Percentiles rank a stretch among this genome's conserved stretches.
Conservation (phyloP, 2,329 filamentous ascomycete species). For the Xylariaceae sp. region DNA sequence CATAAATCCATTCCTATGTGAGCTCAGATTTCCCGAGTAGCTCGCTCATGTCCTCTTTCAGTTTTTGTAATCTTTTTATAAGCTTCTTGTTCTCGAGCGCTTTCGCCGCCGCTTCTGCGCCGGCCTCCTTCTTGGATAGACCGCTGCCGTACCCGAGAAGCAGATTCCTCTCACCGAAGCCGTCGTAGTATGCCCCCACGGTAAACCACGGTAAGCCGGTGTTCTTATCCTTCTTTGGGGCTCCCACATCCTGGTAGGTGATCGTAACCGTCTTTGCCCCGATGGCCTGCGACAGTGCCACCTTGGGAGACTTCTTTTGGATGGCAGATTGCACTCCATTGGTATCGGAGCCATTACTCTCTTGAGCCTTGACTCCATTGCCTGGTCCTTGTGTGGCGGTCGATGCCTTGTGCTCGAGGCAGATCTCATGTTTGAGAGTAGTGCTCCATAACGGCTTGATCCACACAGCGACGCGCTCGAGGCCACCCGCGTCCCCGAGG, state of each 20-base stretch:
- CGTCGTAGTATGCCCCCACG: constrained; percentile 60
- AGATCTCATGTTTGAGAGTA: constrained; percentile 53
- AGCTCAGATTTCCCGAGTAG: neutral
- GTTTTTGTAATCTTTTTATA: constrained; percentile 44
- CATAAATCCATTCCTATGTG: too few species aligned
- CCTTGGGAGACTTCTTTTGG: constrained; percentile 40
- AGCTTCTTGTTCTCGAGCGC: constrained; percentile 63
- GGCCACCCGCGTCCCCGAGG: constrained; percentile 60
- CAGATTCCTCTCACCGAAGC: constrained; percentile 61
- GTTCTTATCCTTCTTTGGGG: constrained; percentile 49
- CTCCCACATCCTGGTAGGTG: constrained; percentile 53
- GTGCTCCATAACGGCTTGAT: constrained; percentile 68
- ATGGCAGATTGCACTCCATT: neutral
- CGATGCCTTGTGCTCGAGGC: constrained; percentile 30
- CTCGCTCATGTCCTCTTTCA: constrained; percentile 39
- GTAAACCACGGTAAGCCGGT: constrained; percentile 53
- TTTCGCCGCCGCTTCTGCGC: constrained; percentile 57
- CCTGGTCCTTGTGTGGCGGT: constrained; percentile 12
- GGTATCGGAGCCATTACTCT: too few species aligned
- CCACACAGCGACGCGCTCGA: constrained; percentile 60
- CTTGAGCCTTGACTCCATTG: too few species aligned
- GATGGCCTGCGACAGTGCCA: constrained; percentile 46
- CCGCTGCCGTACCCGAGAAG: constrained; percentile 59
- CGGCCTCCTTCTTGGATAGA: constrained; percentile 64
- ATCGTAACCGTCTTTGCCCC: constrained; percentile 53